Base-by-base conservation (phyloP, 768 basidiomycete species). In the Paxillus rubicundulus region DNA sequence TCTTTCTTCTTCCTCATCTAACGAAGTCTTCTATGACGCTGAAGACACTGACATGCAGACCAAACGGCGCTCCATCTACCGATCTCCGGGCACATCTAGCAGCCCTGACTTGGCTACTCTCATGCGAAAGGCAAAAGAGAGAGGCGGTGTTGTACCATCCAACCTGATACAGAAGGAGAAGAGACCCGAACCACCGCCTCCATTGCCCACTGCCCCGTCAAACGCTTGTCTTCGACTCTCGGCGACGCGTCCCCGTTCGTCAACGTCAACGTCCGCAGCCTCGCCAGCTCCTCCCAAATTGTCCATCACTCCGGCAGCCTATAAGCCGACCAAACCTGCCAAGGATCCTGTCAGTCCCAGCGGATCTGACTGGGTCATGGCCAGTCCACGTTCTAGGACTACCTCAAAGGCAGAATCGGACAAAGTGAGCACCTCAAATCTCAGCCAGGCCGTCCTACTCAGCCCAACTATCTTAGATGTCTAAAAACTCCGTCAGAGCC, bases 51-150 rank as follows among this genome's bases (percentile, higher is more conserved):
- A 87, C 60, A 78, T 82, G 62, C 84, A 86, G 61, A 82, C 81
- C 8, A 89, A 89, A 67, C 81, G 91, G 41, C 81, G 91, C 45
- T 90, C 88, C 56, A 82, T 97, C 74, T 94, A 93, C 67, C 79
- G 94, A 52, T 87, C 89, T 17, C 79, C 89, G 10, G 94, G 92
- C 39, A 95, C 92, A 8, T 88, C 92, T 32, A 91, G 89, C 61
- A 92, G 88, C 64, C 95, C 94, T 24, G 94, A 98, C 70, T 77
- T 97, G 18, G 91, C 91, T 4, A 93, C 91, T 9, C 77, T 97
- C 48, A 69, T 94, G 48, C 79, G 86, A 55, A 94, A 93, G 71
- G 87, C 89, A 14, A 91, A 86, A 70, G 87, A 87, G 61, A 74
- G 79, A 45, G 82, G 82, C 17, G 78, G 74, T 0, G 71, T 74